phyloP scores from a whole-genome alignment of 106 monocot species.

The Xerophyta viscosa region DNA sequence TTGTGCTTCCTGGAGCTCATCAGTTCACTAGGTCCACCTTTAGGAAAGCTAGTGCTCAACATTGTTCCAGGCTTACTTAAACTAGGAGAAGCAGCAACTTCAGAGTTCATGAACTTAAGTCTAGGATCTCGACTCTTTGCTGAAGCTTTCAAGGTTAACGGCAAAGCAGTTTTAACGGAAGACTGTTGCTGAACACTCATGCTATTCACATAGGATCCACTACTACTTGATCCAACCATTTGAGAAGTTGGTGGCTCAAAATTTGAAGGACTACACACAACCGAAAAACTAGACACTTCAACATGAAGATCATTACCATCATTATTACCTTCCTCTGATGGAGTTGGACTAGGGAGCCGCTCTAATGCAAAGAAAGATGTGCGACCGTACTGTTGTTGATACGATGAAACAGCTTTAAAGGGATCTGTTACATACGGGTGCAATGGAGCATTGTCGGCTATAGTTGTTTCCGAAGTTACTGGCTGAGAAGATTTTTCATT shows the following conservation, averaged over 20 bases:
- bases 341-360: slow-evolving; percentile 85
- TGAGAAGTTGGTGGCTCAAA: background rate
- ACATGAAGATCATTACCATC: slow-evolving; percentile 29
- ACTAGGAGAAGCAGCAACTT: slow-evolving; percentile 13
- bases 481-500: slow-evolving; percentile 4
- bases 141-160: slow-evolving; percentile 20
- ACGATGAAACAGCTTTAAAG: slow-evolving; percentile 64
- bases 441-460: slow-evolving; percentile 6
- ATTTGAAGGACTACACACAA: slow-evolving; percentile 3
- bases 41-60: background rate
- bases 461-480: slow-evolving; percentile 5
- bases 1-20: slow-evolving; percentile 52
- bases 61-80: background rate
- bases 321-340: slow-evolving; percentile 64
- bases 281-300: slow-evolving; percentile 69
- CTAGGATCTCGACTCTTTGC: slow-evolving; percentile 85
- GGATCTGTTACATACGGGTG: slow-evolving; percentile 61
- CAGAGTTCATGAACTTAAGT: slow-evolving; percentile 42
- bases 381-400: slow-evolving; percentile 70
- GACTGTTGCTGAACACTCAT: slow-evolving; percentile 2
- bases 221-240: slow-evolving; percentile 10
- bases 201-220: background rate
- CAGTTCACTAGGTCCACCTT: slow-evolving; percentile 11
- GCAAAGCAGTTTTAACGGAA: slow-evolving; percentile 11
- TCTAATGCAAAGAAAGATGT: slow-evolving; percentile 33